Evolutionary conservation across 1,284 basidiomycete genomes (phyloP).

Genomic region (Ceratobasidium theobromae): DNA sequence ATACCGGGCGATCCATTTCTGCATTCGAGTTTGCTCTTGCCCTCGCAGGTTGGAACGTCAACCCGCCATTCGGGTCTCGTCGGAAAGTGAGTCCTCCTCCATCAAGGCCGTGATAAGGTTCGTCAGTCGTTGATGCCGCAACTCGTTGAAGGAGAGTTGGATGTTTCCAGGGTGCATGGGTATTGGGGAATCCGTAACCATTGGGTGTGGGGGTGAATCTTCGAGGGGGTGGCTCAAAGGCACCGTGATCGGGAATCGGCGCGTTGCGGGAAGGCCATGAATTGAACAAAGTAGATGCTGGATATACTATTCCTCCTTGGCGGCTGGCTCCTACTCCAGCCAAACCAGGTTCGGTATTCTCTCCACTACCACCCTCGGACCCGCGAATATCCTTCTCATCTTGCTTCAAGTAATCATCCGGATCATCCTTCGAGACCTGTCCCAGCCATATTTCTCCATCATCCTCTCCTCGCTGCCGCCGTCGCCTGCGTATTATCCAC

Average conservation of each 20-base stretch:
- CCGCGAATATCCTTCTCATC: background rate
- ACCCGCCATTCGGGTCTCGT: background rate
- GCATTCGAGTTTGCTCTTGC: too few relatives aligned
- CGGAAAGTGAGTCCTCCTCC: constrained; percentile 18
- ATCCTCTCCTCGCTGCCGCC: background rate
- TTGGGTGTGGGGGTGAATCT: background rate
- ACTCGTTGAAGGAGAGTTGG: constrained; percentile 13
- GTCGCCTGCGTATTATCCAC: background rate
- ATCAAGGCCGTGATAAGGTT: constrained; percentile 1
- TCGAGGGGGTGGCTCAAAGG: background rate
- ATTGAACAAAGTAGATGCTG: background rate
- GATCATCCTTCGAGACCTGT: background rate
- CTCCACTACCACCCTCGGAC: background rate
- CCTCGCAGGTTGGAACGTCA: background rate
- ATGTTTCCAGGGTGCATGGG: background rate
- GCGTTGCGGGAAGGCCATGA: background rate
- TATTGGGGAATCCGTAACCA: constrained; percentile 5
- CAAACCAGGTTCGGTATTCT: background rate
- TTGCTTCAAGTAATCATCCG: background rate
- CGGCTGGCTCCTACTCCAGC: background rate
- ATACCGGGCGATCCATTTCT: too few relatives aligned
- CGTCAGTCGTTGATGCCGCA: background rate
- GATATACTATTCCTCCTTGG: background rate
- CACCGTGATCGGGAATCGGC: background rate
- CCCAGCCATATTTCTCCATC: constrained; percentile 18